Conservation (phyloP, 495 filamentous ascomycete genomes). For the Massariosphaeria phaeospora region DNA sequence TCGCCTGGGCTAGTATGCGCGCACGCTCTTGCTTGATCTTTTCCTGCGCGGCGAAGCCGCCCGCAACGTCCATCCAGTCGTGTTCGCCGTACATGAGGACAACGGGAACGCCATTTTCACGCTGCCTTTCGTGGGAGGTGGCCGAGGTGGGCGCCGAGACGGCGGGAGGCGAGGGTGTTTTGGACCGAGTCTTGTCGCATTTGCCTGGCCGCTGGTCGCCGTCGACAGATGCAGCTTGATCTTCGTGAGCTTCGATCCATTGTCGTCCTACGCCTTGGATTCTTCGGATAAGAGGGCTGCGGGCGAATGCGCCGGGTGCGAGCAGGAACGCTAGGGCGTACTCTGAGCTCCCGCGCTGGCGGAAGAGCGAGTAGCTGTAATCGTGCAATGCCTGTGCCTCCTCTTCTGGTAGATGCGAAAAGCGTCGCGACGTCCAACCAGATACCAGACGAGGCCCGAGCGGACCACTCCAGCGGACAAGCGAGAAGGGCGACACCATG, state of each 20-base stretch:
- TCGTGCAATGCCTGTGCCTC: constrained; percentile 82
- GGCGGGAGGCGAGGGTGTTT: constrained; percentile 13
- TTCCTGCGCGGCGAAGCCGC: constrained; percentile 73
- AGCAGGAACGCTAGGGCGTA: constrained; percentile 91
- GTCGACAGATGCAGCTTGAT: constrained; percentile 32
- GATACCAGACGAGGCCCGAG: constrained; percentile 87
- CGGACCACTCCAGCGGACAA: constrained; percentile 87
- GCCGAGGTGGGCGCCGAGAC: constrained; percentile 3
- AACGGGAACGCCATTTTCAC: constrained; percentile 75
- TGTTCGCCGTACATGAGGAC: constrained; percentile 93
- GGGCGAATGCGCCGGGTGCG: constrained; percentile 87
- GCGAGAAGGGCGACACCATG: constrained; percentile 77
- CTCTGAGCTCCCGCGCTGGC: constrained; percentile 85
- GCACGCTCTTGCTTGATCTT: constrained; percentile 67
- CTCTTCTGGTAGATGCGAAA: constrained; percentile 75
- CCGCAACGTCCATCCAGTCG: constrained; percentile 96
- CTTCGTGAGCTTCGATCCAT: constrained; percentile 31
- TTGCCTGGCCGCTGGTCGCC: constrained; percentile 24
- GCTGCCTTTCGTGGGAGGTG: constrained; percentile 15
- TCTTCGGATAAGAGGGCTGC: constrained; percentile 77
- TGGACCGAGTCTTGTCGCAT: constrained; percentile 7
- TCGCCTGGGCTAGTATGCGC: constrained; percentile 53
- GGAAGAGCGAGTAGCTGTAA: constrained; percentile 93
- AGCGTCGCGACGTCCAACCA: constrained; percentile 89
- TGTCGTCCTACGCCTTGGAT: constrained; percentile 77